Evolutionary conservation across 495 filamentous ascomycete species (phyloP).

Genomic region (Hapsidospora chrysogenum): DNA sequence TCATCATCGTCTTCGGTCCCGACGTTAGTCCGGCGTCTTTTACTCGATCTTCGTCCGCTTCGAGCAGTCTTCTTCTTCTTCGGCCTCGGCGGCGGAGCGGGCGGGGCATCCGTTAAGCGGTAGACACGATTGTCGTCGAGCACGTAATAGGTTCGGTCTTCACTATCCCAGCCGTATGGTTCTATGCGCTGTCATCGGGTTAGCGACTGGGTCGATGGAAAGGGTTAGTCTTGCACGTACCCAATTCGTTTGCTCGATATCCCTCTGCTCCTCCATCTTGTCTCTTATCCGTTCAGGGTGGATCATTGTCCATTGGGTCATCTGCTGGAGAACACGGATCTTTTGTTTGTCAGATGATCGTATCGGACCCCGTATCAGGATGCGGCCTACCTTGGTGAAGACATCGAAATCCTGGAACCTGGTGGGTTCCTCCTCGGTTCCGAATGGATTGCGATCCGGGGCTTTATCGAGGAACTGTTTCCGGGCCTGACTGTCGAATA

Average conservation of each 20-base stretch:
- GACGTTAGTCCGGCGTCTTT: constrained; percentile 37
- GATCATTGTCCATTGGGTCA: constrained; percentile 80
- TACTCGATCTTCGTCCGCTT: not conserved
- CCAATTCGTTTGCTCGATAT: constrained; percentile 70
- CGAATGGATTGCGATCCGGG: constrained; percentile 70
- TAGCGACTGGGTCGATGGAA: constrained; percentile 4
- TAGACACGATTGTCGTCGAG: constrained; percentile 92
- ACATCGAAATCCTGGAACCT: constrained; percentile 71
- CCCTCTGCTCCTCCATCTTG: constrained; percentile 67
- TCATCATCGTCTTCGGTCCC: constrained; percentile 26
- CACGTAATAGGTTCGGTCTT: constrained; percentile 75
- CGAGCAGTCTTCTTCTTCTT: constrained; percentile 34
- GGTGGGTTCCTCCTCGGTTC: constrained; percentile 51
- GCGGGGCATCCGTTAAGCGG: constrained; percentile 54
- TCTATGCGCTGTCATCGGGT: constrained; percentile 60
- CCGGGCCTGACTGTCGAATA: constrained; percentile 89
- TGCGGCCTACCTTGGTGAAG: constrained; percentile 46
- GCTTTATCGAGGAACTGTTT: constrained; percentile 79
- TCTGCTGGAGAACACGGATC: constrained; percentile 76
- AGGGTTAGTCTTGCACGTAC: constrained; percentile 28
- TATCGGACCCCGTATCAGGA: not conserved
- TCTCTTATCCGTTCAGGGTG: constrained; percentile 75
- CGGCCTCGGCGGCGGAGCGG: constrained; percentile 50
- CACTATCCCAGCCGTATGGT: constrained; percentile 70
- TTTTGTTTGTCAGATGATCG: constrained; percentile 8